phyloP scores from a whole-genome alignment of 2,329 filamentous ascomycete species.

The Ceratocystis eucalypticola region DNA sequence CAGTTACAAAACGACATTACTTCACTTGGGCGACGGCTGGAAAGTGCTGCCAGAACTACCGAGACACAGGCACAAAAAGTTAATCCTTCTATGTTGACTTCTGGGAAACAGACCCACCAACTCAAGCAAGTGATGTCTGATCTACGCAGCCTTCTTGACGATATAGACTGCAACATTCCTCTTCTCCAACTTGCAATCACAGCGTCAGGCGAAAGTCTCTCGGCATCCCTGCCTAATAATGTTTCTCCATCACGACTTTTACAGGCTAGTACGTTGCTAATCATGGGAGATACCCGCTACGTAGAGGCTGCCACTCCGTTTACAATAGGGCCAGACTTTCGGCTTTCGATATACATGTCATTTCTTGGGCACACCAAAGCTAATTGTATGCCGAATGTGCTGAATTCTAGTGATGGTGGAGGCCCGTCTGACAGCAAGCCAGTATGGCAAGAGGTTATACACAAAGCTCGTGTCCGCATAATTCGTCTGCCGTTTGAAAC shows the following conservation, averaged over 20 bases:
- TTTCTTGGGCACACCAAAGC: conserved; percentile 59
- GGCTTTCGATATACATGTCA: conserved; percentile 84
- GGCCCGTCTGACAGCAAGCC: conserved; percentile 35
- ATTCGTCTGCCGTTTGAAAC: conserved; percentile 45
- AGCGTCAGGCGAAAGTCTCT: conserved; percentile 78
- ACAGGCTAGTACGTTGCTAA: conserved; percentile 85
- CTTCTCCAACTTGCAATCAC: conserved; percentile 88
- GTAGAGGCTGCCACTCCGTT: conserved; percentile 46
- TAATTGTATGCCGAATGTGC: neutral
- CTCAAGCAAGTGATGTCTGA: conserved; percentile 57
- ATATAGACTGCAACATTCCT: conserved; percentile 84
- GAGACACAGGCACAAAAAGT: neutral
- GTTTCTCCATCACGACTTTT: conserved; percentile 83
- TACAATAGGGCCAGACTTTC: conserved; percentile 79
- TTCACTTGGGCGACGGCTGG: conserved; percentile 59
- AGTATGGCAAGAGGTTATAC: conserved; percentile 91
- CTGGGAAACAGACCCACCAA: conserved; percentile 35
- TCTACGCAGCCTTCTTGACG: conserved; percentile 58
- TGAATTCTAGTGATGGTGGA: neutral
- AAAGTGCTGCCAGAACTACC: conserved; percentile 43
- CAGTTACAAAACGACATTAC: conserved; percentile 74
- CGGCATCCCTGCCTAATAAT: conserved; percentile 61
- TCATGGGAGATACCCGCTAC: conserved; percentile 74
- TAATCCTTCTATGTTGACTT: neutral
- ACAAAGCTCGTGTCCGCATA: conserved; percentile 78